Conservation (phyloP, 2,329 filamentous ascomycete genomes). For the Davidsoniella eucalypti region DNA sequence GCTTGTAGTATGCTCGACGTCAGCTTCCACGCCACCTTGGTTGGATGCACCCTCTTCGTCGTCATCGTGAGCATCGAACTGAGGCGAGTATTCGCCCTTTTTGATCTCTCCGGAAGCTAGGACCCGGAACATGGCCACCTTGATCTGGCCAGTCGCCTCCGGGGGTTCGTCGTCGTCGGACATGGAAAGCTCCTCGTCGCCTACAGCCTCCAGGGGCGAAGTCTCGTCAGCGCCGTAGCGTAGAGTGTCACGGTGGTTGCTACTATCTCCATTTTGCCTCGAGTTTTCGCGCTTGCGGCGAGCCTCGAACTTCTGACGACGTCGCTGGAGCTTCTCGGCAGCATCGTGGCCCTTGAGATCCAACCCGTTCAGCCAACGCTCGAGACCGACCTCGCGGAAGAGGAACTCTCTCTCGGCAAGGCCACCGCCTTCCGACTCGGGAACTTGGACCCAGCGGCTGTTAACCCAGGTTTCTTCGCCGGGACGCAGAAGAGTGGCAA, state of each 20-base stretch:
- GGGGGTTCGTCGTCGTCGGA: constrained; percentile 78
- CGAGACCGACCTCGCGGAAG: constrained; percentile 89
- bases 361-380: constrained; percentile 89
- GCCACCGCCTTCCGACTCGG: constrained; percentile 78
- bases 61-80: constrained; percentile 93
- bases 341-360: constrained; percentile 89
- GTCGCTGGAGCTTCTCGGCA: constrained; percentile 77
- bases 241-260: constrained; percentile 38
- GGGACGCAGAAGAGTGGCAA: constrained; percentile 77
- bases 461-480: constrained; percentile 99
- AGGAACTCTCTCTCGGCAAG: constrained; percentile 92
- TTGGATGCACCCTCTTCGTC: constrained; percentile 39
- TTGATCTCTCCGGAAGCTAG: constrained; percentile 94
- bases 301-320: constrained; percentile 61
- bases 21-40: constrained; percentile 36
- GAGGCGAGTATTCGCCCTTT: constrained; percentile 91
- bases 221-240: constrained; percentile 66
- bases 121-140: constrained; percentile 90
- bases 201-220: constrained; percentile 53
- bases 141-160: constrained; percentile 93
- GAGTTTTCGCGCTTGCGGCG: constrained; percentile 43
- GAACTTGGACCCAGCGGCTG: constrained; percentile 90
- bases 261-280: constrained; percentile 5
- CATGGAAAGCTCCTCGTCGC: constrained; percentile 56
- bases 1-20: constrained; percentile 92